Percentiles rank a stretch among this genome's conserved stretches.
Evolutionary conservation across 2,329 filamentous ascomycete genomes (phyloP).

Genomic region (Talaromyces sp.): DNA sequence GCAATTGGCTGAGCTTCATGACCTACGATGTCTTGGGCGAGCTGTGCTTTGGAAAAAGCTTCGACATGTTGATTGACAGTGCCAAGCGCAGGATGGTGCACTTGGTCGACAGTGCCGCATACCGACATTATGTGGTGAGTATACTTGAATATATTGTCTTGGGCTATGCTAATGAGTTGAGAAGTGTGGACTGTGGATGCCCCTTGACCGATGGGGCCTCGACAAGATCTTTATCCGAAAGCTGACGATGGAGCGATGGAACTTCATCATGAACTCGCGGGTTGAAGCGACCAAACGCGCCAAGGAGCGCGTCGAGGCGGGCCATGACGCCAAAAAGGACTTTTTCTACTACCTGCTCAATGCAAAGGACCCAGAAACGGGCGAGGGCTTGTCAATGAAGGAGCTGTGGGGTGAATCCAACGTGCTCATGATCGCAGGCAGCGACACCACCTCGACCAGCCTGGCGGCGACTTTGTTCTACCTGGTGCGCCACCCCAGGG

Average conservation of each 20-base stretch:
- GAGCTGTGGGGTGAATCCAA: conserved; percentile 70
- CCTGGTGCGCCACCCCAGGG: conserved; percentile 28
- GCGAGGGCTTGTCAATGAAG: conserved; percentile 58
- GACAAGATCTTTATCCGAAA: conserved; percentile 64
- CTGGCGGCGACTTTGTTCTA: conserved; percentile 39
- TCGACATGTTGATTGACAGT: conserved; percentile 43
- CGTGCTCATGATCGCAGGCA: conserved; percentile 65
- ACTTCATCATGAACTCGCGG: conserved; percentile 67
- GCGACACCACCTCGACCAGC: conserved; percentile 66
- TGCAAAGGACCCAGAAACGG: conserved; percentile 66
- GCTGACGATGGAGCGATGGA: conserved; percentile 60
- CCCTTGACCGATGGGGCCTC: conserved; percentile 60
- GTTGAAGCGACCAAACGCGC: conserved; percentile 62
- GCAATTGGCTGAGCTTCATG: conserved; percentile 37
- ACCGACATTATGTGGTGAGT: conserved; percentile 60
- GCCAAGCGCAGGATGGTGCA: conserved; percentile 59
- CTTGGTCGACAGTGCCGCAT: conserved; percentile 62
- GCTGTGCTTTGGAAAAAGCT: conserved; percentile 47
- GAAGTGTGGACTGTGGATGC: conserved; percentile 66
- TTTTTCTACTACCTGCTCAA: conserved; percentile 73
- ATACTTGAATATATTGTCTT: conserved; percentile 20
- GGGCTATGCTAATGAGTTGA: not conserved
- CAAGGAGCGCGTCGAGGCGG: conserved; percentile 50
- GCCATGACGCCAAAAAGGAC: conserved; percentile 62
- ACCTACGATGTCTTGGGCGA: conserved; percentile 50